These are phyloP conservation scores for Litsea cubeba DNA, from an alignment of 164 flowering plant genomes.

Conservation along the genomic window DNA sequence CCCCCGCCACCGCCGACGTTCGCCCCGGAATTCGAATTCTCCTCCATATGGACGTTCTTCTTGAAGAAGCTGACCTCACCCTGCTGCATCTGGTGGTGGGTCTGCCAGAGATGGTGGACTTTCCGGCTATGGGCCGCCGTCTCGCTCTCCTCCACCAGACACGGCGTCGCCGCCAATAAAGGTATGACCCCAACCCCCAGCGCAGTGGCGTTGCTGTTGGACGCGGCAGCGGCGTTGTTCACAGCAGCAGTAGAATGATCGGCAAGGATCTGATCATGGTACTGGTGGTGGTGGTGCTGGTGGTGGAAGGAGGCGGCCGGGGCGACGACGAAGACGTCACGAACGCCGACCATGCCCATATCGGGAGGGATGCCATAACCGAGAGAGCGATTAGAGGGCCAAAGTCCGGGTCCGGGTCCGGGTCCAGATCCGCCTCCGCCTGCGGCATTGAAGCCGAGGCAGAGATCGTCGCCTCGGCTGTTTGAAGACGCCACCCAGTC, in stretches of 20 bases:
- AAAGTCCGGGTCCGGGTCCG: conserved; percentile 4
- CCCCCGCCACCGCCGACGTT: neutral
- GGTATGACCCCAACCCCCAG: conserved; percentile 47
- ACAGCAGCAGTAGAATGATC: conserved; percentile 3
- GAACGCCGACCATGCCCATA: conserved; percentile 68
- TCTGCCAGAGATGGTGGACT: conserved; percentile 45
- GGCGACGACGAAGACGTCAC: conserved; percentile 61
- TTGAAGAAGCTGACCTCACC: conserved; percentile 18
- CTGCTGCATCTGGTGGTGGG: conserved; percentile 13
- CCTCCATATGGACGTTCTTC: conserved; percentile 20
- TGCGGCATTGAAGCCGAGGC: conserved; percentile 76
- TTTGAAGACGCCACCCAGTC: conserved; percentile 75
- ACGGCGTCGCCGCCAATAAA: conserved; percentile 44
- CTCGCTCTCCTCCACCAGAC: conserved; percentile 13
- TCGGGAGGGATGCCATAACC: conserved; percentile 56
- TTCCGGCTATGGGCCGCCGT: neutral
- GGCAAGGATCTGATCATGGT: neutral
- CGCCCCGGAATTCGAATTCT: conserved; percentile 1
- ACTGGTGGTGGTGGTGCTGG: conserved; percentile 28
- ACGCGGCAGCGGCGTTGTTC: conserved; percentile 19
- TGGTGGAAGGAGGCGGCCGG: conserved; percentile 44
- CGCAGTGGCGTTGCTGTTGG: conserved; percentile 32
- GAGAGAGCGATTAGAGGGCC: conserved; percentile 21
- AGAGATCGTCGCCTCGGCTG: conserved; percentile 57
- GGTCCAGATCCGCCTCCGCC: conserved; percentile 10